Base-by-base conservation (phyloP, 139 green algal genomes). In the Astrephomene gubernaculifera region DNA sequence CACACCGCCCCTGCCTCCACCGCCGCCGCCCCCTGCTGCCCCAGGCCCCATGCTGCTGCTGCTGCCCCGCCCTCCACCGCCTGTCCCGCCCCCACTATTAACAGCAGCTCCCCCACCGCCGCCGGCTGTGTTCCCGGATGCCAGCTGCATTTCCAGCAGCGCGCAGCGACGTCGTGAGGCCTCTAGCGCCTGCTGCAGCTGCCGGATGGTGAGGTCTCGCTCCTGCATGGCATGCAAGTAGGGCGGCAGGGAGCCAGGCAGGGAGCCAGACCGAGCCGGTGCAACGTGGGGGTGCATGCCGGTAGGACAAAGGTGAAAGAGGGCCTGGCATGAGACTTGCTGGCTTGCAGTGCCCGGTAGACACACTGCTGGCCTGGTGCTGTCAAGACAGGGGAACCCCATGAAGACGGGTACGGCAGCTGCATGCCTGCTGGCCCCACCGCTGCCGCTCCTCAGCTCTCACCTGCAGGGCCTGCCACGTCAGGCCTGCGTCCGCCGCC, bases 131-230 rank as follows among this genome's bases (percentile, higher is more conserved):
- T n/a, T 4, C n/a, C 41, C 64, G 21, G 29, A 36, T 0, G n/a
- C 67, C 61, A 90, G 63, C 70, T 84, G 71, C 31, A 57, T 33
- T 63, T 90, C 89, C 65, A 90, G 44, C 65, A 89, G 74, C 12
- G 72, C 54, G 53, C 71, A 82, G 54, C 86, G 82, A 25, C 86
- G 49, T 0, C 86, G 76, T 2, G 89, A 45, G 12, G 86, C 82
- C 22, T 92, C 89, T 54, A 92, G 82, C 29, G 86, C 89, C 12
- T 82, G 75, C 52, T 87, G 82, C 63, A 92, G 72, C 82, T 90
- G 78, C 36, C 74, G 33, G 25, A 92, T 87, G 24, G 87, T 88
- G 0, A 43, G 22, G 71, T 92, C 88, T 0, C 82, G 75, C 70
- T 92, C 88, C 81, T 92, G 88, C 17, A 68, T 41, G 38, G 53